A percentile compares a stretch with the other conserved stretches of the same genome.
Conservation (phyloP, 768 basidiomycete genomes). For the Mycena leptocephala region DNA sequence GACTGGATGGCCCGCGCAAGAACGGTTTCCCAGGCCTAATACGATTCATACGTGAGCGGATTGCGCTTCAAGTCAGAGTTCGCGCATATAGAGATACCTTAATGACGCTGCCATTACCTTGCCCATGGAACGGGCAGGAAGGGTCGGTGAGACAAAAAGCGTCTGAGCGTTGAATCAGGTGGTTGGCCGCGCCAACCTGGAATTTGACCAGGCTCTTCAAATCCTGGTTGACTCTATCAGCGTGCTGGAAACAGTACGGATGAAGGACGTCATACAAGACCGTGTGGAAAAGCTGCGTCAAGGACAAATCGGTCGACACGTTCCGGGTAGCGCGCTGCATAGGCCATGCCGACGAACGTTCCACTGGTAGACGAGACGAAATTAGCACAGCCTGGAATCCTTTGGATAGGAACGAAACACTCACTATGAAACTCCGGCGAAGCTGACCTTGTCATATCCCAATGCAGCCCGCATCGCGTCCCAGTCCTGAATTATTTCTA, state of each 20-base stretch:
- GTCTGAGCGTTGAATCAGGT: constrained; percentile 35
- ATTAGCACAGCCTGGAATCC: not conserved
- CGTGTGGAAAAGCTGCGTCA: constrained; percentile 25
- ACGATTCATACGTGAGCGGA: not conserved
- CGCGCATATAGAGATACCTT: constrained; percentile 37
- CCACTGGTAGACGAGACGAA: constrained; percentile 5
- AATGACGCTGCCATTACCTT: constrained; percentile 51
- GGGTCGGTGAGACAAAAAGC: constrained; percentile 35
- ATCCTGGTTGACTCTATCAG: not conserved
- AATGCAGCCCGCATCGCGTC: constrained; percentile 29
- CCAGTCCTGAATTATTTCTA: constrained; percentile 31
- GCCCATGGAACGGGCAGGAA: constrained; percentile 35
- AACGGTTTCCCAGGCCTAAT: constrained; percentile 18
- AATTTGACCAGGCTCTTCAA: constrained; percentile 20
- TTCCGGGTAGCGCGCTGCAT: constrained; percentile 24
- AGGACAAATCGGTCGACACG: constrained; percentile 31
- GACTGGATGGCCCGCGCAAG: not conserved
- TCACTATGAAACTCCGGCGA: constrained; percentile 33
- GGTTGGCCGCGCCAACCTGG: constrained; percentile 34
- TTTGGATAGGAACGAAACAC: not conserved
- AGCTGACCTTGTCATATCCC: constrained; percentile 29
- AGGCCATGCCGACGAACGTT: constrained; percentile 20
- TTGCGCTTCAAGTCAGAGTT: not conserved
- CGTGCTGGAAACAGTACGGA: not conserved
- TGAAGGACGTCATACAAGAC: not conserved